phyloP scores from a whole-genome alignment of 2,329 filamentous ascomycete species.

The Paraphoma chrysanthemicola region DNA sequence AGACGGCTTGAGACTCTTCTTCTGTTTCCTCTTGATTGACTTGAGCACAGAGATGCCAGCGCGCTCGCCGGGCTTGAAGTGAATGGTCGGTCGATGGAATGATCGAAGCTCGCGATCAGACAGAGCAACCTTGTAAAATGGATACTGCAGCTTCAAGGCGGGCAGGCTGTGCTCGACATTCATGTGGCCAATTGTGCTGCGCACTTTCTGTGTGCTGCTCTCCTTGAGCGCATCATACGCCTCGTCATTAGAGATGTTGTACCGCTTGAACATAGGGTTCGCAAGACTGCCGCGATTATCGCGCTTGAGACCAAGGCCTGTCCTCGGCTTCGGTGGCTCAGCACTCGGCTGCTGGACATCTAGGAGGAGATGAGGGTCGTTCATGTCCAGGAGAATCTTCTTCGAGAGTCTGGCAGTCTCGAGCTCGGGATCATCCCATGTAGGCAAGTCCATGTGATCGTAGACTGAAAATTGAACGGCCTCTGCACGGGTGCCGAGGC shows the following conservation, averaged over 20 bases:
- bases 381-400: constrained; percentile 82
- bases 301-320: constrained; percentile 65
- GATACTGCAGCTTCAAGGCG: constrained; percentile 88
- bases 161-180: constrained; percentile 95
- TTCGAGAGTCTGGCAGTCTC: constrained; percentile 76
- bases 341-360: constrained; percentile 75
- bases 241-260: constrained; percentile 96
- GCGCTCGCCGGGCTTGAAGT: constrained; percentile 72
- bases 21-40: constrained; percentile 74
- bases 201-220: constrained; percentile 94
- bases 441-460: constrained; percentile 56
- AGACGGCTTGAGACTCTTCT: constrained; percentile 78
- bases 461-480: constrained; percentile 44
- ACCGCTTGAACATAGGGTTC: constrained; percentile 78
- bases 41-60: constrained; percentile 77
- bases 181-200: constrained; percentile 88
- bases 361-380: constrained; percentile 85
- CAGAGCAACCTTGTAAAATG: constrained; percentile 91
- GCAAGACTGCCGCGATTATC: constrained; percentile 73
- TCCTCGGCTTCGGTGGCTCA: constrained; percentile 64
- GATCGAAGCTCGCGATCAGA: constrained; percentile 74
- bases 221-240: constrained; percentile 96
- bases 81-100: constrained; percentile 82
- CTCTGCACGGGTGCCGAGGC: constrained; percentile 48
- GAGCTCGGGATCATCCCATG: constrained; percentile 81